Evolutionary conservation across 805 yeast genomes (phyloP).

Genomic region (Ogataea chonburiensis): DNA sequence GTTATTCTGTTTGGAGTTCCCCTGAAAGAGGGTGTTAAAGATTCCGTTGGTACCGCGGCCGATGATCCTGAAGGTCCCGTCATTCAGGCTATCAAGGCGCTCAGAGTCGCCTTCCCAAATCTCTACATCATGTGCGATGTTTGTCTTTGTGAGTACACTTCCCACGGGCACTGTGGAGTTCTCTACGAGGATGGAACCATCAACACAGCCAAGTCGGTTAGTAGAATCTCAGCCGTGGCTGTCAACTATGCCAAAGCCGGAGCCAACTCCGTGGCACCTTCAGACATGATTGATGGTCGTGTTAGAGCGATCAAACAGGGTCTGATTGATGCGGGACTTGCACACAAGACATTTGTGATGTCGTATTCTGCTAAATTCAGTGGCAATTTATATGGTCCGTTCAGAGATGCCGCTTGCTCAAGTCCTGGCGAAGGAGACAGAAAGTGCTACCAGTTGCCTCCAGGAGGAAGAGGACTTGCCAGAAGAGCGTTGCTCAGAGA

Average conservation of each 20-base stretch:
- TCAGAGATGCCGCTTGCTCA: conserved; percentile 96
- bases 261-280: conserved; percentile 93
- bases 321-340: conserved; percentile 73
- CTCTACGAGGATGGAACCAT: conserved; percentile 84
- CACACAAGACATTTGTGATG: conserved; percentile 86
- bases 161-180: conserved; percentile 98
- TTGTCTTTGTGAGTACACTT: conserved; percentile 93
- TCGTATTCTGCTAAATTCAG: conserved; percentile 93
- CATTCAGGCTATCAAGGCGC: conserved; percentile 67
- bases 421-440: conserved; percentile 89
- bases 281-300: conserved; percentile 97
- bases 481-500: conserved; percentile 88
- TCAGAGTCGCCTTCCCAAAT: conserved; percentile 69
- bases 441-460: conserved; percentile 88
- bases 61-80: conserved; percentile 98
- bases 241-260: conserved; percentile 95
- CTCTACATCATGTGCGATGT: conserved; percentile 91
- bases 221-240: conserved; percentile 90
- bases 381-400: conserved; percentile 92
- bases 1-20: conserved; percentile 95
- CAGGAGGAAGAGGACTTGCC: conserved; percentile 91
- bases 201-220: conserved; percentile 69
- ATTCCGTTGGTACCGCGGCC: conserved; percentile 80
- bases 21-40: conserved; percentile 70
- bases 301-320: conserved; percentile 84